These are phyloP conservation scores for Diversispora eburnea DNA, from an alignment of 192 early-diverging fungal species.

Conservation along the genomic window DNA sequence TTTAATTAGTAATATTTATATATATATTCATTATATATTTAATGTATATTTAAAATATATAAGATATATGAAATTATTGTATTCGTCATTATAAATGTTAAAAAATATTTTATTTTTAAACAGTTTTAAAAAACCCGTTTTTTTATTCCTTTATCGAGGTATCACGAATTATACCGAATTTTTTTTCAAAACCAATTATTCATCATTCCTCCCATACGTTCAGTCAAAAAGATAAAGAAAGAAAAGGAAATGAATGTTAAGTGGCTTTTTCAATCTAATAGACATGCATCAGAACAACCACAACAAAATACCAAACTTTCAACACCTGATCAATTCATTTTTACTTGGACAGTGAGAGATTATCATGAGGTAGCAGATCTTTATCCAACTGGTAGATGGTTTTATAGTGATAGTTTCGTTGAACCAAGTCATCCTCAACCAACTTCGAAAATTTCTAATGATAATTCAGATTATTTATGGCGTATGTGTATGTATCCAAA, in stretches of 20 bases:
- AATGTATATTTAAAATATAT: too few species aligned
- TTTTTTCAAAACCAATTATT: too few species aligned
- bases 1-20: too few species aligned
- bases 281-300: conserved; percentile 1
- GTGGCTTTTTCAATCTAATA: conserved; percentile 14
- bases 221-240: background rate
- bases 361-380: conserved; percentile 19
- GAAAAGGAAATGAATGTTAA: conserved; percentile 6
- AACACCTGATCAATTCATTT: conserved; percentile 13
- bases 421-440: conserved; percentile 5
- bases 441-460: background rate
- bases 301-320: conserved; percentile 6
- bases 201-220: too few species aligned
- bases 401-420: conserved; percentile 15
- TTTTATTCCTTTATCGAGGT: too few species aligned
- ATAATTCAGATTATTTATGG: conserved; percentile 9
- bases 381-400: conserved; percentile 20
- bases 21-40: too few species aligned
- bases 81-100: too few species aligned
- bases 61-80: too few species aligned
- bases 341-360: conserved; percentile 12
- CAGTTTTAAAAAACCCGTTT: too few species aligned
- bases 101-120: too few species aligned
- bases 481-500: conserved; percentile 19
- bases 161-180: too few species aligned